Conservation (phyloP, 148 eudicot genomes). For the Tetragonia tetragonoides region DNA sequence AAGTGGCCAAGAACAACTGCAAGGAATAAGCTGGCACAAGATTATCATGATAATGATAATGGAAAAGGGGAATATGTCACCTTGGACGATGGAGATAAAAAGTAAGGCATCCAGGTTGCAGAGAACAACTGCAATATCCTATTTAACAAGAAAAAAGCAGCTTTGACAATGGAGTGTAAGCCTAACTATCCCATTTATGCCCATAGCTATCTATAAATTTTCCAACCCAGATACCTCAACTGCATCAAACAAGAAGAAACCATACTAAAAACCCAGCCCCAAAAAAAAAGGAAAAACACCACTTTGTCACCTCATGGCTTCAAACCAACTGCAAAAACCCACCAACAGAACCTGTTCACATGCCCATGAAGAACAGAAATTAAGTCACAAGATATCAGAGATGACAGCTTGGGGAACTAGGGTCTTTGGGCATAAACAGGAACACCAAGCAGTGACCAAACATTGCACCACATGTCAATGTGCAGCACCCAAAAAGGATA, state of each 20-base stretch:
- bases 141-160: neutral
- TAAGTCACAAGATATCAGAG: slow-evolving; percentile 35
- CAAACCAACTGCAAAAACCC: slow-evolving; percentile 38
- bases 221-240: slow-evolving; percentile 1
- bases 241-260: slow-evolving; percentile 1
- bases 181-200: neutral
- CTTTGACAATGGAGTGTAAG: neutral
- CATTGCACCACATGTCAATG: slow-evolving; percentile 36
- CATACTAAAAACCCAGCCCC: neutral
- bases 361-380: slow-evolving; percentile 25
- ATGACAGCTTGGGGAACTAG: slow-evolving; percentile 32
- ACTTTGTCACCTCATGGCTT: slow-evolving; percentile 32
- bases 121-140: neutral
- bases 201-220: slow-evolving; percentile 1
- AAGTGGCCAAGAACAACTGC: slow-evolving; percentile 1
- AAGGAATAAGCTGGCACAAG: neutral
- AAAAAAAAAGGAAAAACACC: neutral
- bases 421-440: slow-evolving; percentile 37
- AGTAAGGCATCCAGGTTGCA: slow-evolving; percentile 3
- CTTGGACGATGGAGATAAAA: slow-evolving; percentile 7
- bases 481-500: slow-evolving; percentile 25
- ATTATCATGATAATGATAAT: neutral
- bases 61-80: neutral
- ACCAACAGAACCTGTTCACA: slow-evolving; percentile 13
- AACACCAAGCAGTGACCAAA: slow-evolving; percentile 24